These are phyloP conservation scores for Sarocladiaceae sp. DNA, from an alignment of 2,329 filamentous ascomycete species.

Conservation along the genomic window DNA sequence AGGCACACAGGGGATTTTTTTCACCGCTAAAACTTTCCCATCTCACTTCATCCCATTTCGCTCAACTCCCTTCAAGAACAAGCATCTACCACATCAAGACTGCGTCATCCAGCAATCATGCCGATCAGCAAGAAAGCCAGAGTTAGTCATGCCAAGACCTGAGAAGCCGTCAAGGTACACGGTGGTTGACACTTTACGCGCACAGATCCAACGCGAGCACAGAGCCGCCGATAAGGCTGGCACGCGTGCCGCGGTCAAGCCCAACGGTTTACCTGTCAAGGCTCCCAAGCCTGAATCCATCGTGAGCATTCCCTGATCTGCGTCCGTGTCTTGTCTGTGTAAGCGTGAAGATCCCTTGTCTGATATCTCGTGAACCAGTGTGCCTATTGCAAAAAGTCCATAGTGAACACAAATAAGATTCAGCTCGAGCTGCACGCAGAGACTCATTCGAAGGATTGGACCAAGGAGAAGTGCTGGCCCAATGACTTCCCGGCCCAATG, in stretches of 20 bases:
- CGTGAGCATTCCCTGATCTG: constrained; percentile 13
- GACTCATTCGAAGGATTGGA: constrained; percentile 46
- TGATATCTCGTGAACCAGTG: constrained; percentile 37
- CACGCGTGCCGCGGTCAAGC: constrained; percentile 48
- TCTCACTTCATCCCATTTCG: no score
- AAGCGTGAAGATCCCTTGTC: no score
- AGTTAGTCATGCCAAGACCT: constrained; percentile 13
- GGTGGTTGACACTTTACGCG: neutral
- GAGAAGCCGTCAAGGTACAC: neutral
- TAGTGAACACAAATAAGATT: constrained; percentile 45
- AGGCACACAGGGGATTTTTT: no score
- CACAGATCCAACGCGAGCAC: constrained; percentile 48
- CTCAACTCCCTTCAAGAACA: no score
- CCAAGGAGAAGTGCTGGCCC: constrained; percentile 57
- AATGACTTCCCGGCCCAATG: constrained; percentile 40
- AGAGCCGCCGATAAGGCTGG: constrained; percentile 51
- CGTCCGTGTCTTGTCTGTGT: constrained; percentile 10
- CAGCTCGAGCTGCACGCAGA: constrained; percentile 49
- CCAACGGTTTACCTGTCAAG: constrained; percentile 53
- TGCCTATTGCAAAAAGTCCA: constrained; percentile 46
- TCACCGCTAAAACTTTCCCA: no score
- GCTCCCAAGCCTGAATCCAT: constrained; percentile 37
- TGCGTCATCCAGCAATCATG: no score
- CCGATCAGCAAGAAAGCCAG: constrained; percentile 26
- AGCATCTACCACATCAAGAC: no score